phyloP scores from a whole-genome alignment of 2,329 filamentous ascomycete species.

The Ophiostoma piceae region DNA sequence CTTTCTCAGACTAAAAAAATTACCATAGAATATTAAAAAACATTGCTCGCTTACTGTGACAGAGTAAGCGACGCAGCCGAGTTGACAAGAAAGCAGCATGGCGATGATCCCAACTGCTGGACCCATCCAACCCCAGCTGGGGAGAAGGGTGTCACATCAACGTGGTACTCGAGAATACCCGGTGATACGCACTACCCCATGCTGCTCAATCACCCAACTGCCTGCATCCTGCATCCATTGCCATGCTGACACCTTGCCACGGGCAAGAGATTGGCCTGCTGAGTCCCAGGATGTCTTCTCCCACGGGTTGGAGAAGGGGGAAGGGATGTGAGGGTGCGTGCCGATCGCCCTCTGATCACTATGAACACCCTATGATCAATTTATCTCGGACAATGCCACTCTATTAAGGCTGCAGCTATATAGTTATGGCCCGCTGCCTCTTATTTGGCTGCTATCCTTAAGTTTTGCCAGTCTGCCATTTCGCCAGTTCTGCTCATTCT shows the following conservation, averaged over 20 bases:
- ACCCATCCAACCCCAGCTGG: neutral
- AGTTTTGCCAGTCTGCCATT: neutral
- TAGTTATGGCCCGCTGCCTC: neutral
- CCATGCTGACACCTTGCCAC: neutral
- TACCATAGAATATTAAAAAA: neutral
- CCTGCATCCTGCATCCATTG: neutral
- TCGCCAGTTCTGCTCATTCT: neutral
- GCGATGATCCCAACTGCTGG: neutral
- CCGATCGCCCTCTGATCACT: neutral
- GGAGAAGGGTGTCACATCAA: neutral
- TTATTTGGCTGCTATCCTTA: neutral
- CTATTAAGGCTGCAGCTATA: neutral
- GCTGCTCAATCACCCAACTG: neutral
- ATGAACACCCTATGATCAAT: neutral
- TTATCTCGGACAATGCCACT: neutral
- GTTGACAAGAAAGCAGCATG: neutral
- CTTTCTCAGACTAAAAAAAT: no score
- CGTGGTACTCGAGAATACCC: constrained; percentile 5
- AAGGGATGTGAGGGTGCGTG: neutral
- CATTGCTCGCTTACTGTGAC: neutral
- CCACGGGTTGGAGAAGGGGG: neutral
- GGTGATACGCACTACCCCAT: neutral
- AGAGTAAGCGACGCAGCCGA: neutral
- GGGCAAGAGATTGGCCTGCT: neutral
- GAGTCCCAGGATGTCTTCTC: neutral